A percentile compares a stretch with the other conserved stretches of the same genome.
Evolutionary conservation across 257 asterid genomes (phyloP).

Genomic region (Solanum bulbocastanum): DNA sequence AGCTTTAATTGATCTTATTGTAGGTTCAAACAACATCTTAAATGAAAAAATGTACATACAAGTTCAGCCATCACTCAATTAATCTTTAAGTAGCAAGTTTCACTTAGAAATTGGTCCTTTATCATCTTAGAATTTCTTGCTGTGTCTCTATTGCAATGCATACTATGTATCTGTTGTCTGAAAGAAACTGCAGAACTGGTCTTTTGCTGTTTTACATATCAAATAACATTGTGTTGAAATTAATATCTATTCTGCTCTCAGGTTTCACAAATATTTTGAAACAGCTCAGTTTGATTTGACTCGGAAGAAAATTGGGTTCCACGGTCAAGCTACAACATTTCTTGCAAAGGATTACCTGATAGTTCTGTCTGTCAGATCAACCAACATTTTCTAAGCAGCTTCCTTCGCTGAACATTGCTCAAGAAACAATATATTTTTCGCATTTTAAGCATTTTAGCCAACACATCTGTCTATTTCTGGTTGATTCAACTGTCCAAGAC

Average conservation of each 20-base stretch:
- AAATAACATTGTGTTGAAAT: not conserved
- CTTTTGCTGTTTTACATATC: not conserved
- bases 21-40: not conserved
- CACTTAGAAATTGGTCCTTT: not conserved
- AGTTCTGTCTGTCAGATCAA: not conserved
- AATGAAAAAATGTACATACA: not conserved
- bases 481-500: slow-evolving; percentile 13
- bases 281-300: not conserved
- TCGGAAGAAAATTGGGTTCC: not conserved
- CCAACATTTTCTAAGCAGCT: not conserved
- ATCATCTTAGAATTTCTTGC: not conserved
- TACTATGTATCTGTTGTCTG: not conserved
- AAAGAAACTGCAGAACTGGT: not conserved
- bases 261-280: not conserved
- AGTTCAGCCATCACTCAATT: not conserved
- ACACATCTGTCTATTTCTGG: slow-evolving; percentile 4
- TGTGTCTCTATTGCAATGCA: not conserved
- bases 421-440: not conserved
- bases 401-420: not conserved
- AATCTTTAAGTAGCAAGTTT: not conserved
- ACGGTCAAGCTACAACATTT: not conserved
- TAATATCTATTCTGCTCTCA: not conserved
- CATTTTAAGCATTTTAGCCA: slow-evolving; percentile 10
- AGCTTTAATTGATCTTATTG: not conserved
- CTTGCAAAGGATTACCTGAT: not conserved